phyloP scores from a whole-genome alignment of 2,329 filamentous ascomycete species.

The Sporothrix pseudoabietina region DNA sequence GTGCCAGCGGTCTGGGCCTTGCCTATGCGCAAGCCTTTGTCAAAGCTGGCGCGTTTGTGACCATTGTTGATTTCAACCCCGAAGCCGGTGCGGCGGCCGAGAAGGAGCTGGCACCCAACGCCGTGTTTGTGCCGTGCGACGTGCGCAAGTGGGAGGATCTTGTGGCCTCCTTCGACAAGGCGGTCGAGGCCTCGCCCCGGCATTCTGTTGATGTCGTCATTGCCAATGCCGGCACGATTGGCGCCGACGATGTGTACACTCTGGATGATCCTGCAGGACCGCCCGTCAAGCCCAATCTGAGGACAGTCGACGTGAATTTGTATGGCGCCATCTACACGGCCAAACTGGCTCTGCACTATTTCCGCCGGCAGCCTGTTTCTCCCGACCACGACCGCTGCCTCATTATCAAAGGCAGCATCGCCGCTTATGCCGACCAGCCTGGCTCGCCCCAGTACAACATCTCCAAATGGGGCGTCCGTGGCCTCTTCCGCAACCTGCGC shows the following conservation, averaged over 20 bases:
- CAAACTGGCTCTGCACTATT: constrained; percentile 52
- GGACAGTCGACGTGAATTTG: constrained; percentile 48
- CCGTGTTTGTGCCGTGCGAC: constrained; percentile 39
- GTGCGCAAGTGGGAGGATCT: constrained; percentile 50
- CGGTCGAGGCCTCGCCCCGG: constrained; percentile 43
- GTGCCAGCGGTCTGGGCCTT: constrained; percentile 49
- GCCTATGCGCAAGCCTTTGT: constrained; percentile 43
- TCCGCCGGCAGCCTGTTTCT: constrained; percentile 46
- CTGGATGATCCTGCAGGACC: constrained; percentile 35
- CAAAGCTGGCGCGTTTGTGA: constrained; percentile 45
- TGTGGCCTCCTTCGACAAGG: constrained; percentile 46
- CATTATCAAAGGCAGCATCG: constrained; percentile 53
- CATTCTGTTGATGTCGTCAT: constrained; percentile 49
- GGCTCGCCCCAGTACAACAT: constrained; percentile 48
- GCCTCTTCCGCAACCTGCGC: constrained; percentile 48
- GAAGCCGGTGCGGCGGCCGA: constrained; percentile 38
- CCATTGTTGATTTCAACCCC: constrained; percentile 46
- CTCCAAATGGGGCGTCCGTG: constrained; percentile 49
- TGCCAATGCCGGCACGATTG: constrained; percentile 50
- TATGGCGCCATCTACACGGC: constrained; percentile 49
- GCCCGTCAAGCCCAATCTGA: constrained; percentile 46
- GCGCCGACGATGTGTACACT: constrained; percentile 33
- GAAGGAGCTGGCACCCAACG: constrained; percentile 30
- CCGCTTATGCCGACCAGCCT: constrained; percentile 51
- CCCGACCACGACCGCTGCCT: constrained; percentile 50